Percentiles rank a stretch among this genome's conserved stretches.
Conservation (phyloP, 2,329 filamentous ascomycete species). For the Blastomyces percursus region DNA sequence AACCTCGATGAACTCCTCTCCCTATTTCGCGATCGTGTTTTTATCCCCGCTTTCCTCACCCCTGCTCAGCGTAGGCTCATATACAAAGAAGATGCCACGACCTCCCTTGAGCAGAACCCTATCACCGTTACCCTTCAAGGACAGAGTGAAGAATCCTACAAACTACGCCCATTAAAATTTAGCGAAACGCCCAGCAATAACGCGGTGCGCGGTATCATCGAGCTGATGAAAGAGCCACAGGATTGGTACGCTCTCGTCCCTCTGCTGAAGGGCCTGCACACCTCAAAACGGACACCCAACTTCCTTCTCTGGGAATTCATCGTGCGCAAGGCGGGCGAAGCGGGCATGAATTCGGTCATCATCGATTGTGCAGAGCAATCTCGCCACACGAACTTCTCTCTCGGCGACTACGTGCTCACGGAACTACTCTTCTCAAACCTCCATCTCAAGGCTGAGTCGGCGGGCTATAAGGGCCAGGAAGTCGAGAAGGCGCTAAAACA, state of each 20-base stretch:
- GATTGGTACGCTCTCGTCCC: slow-evolving; percentile 34
- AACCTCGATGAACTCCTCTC: slow-evolving; percentile 33
- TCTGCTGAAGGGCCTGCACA: slow-evolving; percentile 30
- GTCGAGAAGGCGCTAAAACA: slow-evolving; percentile 23
- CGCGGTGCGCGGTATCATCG: slow-evolving; percentile 23
- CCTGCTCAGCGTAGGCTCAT: slow-evolving; percentile 30
- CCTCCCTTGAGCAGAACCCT: slow-evolving; percentile 28
- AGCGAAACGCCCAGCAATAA: slow-evolving; percentile 25
- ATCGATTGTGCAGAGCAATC: slow-evolving; percentile 29
- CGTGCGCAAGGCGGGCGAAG: slow-evolving; percentile 28
- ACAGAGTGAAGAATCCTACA: slow-evolving; percentile 27
- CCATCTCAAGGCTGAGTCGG: slow-evolving; percentile 25
- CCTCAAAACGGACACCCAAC: slow-evolving; percentile 21
- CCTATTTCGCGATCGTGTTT: slow-evolving; percentile 34
- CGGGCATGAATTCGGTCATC: slow-evolving; percentile 27
- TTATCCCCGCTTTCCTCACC: slow-evolving; percentile 33
- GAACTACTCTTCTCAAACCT: slow-evolving; percentile 28
- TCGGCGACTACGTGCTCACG: slow-evolving; percentile 23
- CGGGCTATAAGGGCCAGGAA: slow-evolving; percentile 25
- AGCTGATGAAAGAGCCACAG: slow-evolving; percentile 27
- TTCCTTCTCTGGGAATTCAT: slow-evolving; percentile 25
- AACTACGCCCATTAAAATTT: slow-evolving; percentile 28
- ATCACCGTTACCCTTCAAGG: slow-evolving; percentile 30
- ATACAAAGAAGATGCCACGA: slow-evolving; percentile 27
- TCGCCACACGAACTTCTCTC: slow-evolving; percentile 26